Evolutionary conservation across 331 rosid genomes (phyloP), one percentile per base, ranked within the genome.

Genomic region (Erythrophleum ivorense): DNA sequence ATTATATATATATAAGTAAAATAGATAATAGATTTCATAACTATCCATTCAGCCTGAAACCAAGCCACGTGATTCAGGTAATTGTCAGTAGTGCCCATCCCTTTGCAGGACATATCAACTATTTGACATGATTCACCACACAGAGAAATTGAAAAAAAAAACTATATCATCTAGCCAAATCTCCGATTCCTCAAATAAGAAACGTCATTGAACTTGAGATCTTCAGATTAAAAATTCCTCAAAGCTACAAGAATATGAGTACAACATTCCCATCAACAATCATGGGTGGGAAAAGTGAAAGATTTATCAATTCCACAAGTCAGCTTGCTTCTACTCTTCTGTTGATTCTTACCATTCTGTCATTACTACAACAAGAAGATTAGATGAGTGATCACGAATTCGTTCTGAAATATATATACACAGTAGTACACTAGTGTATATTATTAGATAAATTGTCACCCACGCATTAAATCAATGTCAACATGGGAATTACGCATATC

Each of bases 391-490:
- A 75, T 80, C 75, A 80, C 66, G 64, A 76, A 79, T 78, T 84
- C 63, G 83, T 12, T 36, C 46, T 64, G 21, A 64, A 64, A 34
- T 19, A 87, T 67, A 73, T 88, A 76, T 82, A 87, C 82, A 82
- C 80, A 84, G 43, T 91, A 94, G 55, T 89, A 48, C 52, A 80
- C 86, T 80, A 73, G 40, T 55, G 49, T 24, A 71, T 33, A 41
- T 71, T 41, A 77, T 71, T 46, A 77, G 54, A 80, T 48, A 57
- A 75, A 19, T 43, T 49, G 84, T 91, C 87, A 94, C 79, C 98
- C 98, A 15, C 98, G 97, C 98, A 92, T 94, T 90, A 96, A 86
- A 88, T 96, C 97, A 50, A 96, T 96, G 92, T 92, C 98, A 0
- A 85, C 86, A 65, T 92, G 97, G 71, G 91, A 81, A 45, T 84